Percentiles rank a stretch among this genome's conserved stretches.
Evolutionary conservation across 768 basidiomycete species (phyloP).

Genomic region (Kwoniella sp.): DNA sequence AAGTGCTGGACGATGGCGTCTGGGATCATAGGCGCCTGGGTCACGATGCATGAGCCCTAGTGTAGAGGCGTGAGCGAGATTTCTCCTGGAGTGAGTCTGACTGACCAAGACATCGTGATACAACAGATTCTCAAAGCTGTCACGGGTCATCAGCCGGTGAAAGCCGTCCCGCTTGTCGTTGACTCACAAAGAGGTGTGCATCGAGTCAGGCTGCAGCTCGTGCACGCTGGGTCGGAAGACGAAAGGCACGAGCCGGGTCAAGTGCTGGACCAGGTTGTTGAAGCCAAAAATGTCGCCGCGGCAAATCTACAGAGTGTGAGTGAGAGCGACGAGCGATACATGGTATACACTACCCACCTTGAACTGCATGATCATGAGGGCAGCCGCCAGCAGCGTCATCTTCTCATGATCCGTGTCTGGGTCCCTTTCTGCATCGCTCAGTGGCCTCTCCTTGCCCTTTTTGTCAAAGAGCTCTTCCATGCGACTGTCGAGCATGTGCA

Average conservation of each 20-base stretch:
- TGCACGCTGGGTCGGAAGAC: constrained; percentile 16
- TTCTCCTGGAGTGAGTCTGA: neutral
- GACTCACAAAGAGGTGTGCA: constrained; percentile 30
- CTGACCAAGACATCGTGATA: constrained; percentile 36
- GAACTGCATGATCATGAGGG: constrained; percentile 36
- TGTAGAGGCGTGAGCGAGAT: neutral
- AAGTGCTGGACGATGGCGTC: constrained; percentile 7
- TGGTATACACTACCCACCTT: constrained; percentile 33
- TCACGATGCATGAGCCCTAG: constrained; percentile 26
- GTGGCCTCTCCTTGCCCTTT: neutral
- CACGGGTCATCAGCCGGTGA: neutral
- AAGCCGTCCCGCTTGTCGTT: neutral
- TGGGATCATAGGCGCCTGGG: constrained; percentile 16
- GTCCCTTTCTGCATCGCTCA: neutral
- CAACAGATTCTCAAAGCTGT: constrained; percentile 36
- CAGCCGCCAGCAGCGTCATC: constrained; percentile 34
- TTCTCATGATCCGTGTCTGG: constrained; percentile 14
- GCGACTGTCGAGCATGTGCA: constrained; percentile 7
- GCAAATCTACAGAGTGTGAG: constrained; percentile 24
- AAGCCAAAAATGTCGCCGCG: constrained; percentile 41
- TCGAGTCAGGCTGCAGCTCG: constrained; percentile 12
- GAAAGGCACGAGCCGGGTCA: constrained; percentile 6
- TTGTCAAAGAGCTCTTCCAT: constrained; percentile 6
- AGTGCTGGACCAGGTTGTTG: constrained; percentile 17
- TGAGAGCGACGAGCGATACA: too few relatives aligned